These are phyloP conservation scores for Trichaptum fuscoviolaceum DNA, from an alignment of 768 basidiomycete genomes.

Conservation along the genomic window DNA sequence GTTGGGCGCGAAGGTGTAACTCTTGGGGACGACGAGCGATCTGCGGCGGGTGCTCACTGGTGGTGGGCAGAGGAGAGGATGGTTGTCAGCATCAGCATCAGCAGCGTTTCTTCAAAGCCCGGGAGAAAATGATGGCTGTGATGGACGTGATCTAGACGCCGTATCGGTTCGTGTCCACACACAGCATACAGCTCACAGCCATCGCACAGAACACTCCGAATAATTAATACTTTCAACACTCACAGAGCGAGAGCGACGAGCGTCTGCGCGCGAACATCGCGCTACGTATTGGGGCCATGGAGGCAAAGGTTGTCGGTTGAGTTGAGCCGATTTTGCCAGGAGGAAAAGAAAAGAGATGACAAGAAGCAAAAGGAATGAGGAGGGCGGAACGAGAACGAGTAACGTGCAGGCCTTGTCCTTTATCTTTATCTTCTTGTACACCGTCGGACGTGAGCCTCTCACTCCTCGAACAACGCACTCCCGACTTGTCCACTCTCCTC, in stretches of 20 bases:
- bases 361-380: neutral
- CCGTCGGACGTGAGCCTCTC: neutral
- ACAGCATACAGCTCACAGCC: neutral
- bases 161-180: neutral
- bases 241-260: neutral
- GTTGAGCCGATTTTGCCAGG: neutral
- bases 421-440: neutral
- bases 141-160: neutral
- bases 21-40: slow-evolving; percentile 28
- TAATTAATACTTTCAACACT: neutral
- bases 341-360: neutral
- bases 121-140: neutral
- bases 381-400: neutral
- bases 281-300: neutral
- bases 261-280: neutral
- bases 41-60: neutral
- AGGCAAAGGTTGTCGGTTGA: neutral
- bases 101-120: neutral
- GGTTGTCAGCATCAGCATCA: neutral
- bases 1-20: slow-evolving; percentile 57
- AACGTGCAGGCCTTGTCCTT: neutral
- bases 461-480: neutral
- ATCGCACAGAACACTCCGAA: neutral
- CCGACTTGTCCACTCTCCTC: neutral
- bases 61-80: neutral